These are phyloP conservation scores for Fistulifera pelliculosa DNA, from an alignment of 108 stramenopile species.

Conservation along the genomic window DNA sequence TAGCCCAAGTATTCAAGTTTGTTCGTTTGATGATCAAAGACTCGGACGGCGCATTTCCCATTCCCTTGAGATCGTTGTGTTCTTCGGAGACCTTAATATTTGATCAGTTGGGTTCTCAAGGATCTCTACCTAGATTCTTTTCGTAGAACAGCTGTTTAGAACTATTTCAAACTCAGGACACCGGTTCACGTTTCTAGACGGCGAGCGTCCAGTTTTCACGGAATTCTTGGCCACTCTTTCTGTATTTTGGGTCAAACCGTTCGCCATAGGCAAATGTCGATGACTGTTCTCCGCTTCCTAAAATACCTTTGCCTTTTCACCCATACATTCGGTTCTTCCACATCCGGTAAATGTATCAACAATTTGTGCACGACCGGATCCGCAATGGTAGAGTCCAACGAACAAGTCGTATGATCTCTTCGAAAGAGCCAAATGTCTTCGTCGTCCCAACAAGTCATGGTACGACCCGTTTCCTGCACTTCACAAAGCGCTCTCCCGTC, in stretches of 20 bases:
- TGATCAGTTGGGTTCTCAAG: too few relatives aligned
- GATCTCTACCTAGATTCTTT: too few relatives aligned
- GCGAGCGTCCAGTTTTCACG: background rate
- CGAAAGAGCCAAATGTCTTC: conserved; percentile 6
- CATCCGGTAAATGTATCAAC: conserved; percentile 14
- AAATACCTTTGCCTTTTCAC: background rate
- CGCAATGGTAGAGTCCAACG: background rate
- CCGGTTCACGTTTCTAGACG: too few relatives aligned
- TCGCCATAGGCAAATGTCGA: background rate
- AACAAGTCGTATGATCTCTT: background rate
- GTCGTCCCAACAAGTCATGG: conserved; percentile 5
- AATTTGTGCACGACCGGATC: conserved; percentile 9
- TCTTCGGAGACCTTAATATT: too few relatives aligned
- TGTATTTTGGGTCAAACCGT: background rate
- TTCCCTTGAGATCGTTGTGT: too few relatives aligned
- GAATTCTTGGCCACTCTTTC: background rate
- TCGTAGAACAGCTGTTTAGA: too few relatives aligned
- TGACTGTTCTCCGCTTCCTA: background rate
- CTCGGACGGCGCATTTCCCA: too few relatives aligned
- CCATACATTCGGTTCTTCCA: background rate
- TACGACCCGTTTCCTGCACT: conserved; percentile 1
- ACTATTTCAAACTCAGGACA: too few relatives aligned
- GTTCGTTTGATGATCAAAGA: too few relatives aligned
- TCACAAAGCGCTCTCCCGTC: conserved; percentile 5
- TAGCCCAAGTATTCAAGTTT: too few relatives aligned